phyloP scores from a whole-genome alignment of 1,139 yeast genomes.

The Saccharomyces hybrid region DNA sequence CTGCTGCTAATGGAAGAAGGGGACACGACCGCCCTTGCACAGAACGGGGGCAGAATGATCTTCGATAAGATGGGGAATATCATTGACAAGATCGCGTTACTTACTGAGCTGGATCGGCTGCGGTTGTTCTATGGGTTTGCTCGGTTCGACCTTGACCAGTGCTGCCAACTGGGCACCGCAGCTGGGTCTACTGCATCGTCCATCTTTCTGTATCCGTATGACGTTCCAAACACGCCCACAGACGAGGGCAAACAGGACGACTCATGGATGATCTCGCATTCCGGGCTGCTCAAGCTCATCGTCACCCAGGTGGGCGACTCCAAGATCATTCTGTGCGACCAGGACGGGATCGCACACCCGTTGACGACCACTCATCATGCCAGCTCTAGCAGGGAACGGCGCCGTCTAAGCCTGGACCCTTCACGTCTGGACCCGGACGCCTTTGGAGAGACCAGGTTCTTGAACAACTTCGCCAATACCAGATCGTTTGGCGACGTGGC shows the following conservation, averaged over 20 bases:
- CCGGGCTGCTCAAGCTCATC: slow-evolving; percentile 58
- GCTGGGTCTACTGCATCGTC: slow-evolving; percentile 87
- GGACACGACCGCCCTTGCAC: slow-evolving; percentile 17
- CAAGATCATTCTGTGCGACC: slow-evolving; percentile 73
- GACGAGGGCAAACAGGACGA: slow-evolving; percentile 37
- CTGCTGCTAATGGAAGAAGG: slow-evolving; percentile 19
- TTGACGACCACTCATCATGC: slow-evolving; percentile 84
- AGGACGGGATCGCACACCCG: slow-evolving; percentile 68
- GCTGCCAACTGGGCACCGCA: slow-evolving; percentile 23
- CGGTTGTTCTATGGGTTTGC: slow-evolving; percentile 59
- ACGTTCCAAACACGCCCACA: slow-evolving; percentile 9
- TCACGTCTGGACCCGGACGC: slow-evolving; percentile 59
- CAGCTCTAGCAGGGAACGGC: slow-evolving; percentile 68
- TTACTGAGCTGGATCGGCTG: slow-evolving; percentile 32
- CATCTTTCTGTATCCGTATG: slow-evolving; percentile 41
- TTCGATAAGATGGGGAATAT: slow-evolving; percentile 32
- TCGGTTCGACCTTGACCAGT: slow-evolving; percentile 48
- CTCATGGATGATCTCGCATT: slow-evolving; percentile 58
- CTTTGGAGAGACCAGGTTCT: slow-evolving; percentile 83
- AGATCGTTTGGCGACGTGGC: slow-evolving; percentile 84
- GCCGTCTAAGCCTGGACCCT: slow-evolving; percentile 45
- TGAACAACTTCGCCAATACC: slow-evolving; percentile 77
- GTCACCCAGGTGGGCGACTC: slow-evolving; percentile 96
- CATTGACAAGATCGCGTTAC: slow-evolving; percentile 30
- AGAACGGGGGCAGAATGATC: slow-evolving; percentile 31